These are phyloP conservation scores for Nyssa sinensis DNA, from an alignment of 148 eudicot species.

Conservation along the genomic window DNA sequence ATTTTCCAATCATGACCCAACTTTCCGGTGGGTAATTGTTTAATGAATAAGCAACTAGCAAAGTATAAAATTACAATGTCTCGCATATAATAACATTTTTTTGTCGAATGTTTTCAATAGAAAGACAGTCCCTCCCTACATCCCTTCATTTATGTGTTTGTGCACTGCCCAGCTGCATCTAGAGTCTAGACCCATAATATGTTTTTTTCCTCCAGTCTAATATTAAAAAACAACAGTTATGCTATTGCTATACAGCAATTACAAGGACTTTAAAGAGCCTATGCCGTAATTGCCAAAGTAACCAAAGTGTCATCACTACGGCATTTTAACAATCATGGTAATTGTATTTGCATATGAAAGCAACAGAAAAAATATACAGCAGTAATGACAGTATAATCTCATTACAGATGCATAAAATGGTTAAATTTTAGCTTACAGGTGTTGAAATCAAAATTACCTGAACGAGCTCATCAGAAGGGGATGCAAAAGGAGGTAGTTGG, in stretches of 20 bases:
- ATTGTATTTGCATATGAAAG: conserved; percentile 3
- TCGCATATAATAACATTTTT: neutral
- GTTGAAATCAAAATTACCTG: conserved; percentile 48
- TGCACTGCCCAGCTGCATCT: too few relatives aligned
- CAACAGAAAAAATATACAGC: neutral
- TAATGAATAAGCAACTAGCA: neutral
- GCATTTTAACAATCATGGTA: neutral
- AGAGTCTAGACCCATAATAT: too few relatives aligned
- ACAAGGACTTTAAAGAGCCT: neutral
- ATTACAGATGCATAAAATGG: neutral
- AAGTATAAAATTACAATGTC: neutral
- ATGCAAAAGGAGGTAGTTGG: conserved; percentile 72
- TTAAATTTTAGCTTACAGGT: neutral
- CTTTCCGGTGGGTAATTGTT: neutral
- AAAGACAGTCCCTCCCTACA: too few relatives aligned
- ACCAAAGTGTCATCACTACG: neutral
- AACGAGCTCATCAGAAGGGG: conserved; percentile 83
- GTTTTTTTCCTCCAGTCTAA: too few relatives aligned
- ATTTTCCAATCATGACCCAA: neutral
- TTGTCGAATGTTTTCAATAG: too few relatives aligned
- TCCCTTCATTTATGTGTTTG: too few relatives aligned
- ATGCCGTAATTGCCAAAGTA: neutral
- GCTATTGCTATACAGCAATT: too few relatives aligned
- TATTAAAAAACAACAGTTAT: too few relatives aligned
- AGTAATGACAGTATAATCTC: neutral